Evolutionary conservation across 176 grass and related monocot species (phyloP).

Genomic region (Carex pumila): DNA sequence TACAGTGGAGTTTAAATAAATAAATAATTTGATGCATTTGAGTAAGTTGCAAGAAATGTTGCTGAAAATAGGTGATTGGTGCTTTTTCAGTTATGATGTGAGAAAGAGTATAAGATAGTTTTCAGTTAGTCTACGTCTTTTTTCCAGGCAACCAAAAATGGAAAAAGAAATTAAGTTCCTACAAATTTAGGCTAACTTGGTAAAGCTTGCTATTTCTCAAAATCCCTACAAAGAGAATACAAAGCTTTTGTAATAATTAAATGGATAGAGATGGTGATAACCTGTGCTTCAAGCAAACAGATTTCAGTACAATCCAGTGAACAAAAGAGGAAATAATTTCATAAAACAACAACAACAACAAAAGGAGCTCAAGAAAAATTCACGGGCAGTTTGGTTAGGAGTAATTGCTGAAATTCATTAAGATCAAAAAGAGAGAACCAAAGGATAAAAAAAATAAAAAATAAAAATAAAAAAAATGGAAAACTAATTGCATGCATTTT

Average conservation of each 20-base stretch:
- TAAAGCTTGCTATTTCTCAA: not conserved
- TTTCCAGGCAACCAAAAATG: not conserved
- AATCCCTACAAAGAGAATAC: not conserved
- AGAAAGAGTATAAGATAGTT: not conserved
- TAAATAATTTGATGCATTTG: conserved; percentile 12
- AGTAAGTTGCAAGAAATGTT: conserved; percentile 16
- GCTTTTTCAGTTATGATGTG: conserved; percentile 6
- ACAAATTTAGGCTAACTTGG: not conserved
- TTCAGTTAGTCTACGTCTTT: conserved; percentile 1
- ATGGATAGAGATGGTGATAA: conserved; percentile 3
- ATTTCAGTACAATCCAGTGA: not conserved
- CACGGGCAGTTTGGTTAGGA: not conserved
- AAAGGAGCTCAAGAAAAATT: not conserved
- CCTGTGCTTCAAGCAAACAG: not conserved
- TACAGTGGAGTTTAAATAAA: not conserved
- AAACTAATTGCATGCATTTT: conserved; percentile 6
- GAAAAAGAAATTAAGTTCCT: not conserved
- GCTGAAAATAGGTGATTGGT: not conserved
- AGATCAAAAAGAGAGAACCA: not conserved
- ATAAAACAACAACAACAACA: not conserved
- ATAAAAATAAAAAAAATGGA: not conserved
- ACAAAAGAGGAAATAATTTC: not conserved
- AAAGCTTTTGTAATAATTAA: not conserved
- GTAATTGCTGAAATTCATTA: not conserved
- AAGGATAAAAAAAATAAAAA: not conserved